Percentiles rank a stretch among this genome's conserved stretches.
Conservation (phyloP, 495 filamentous ascomycete species). For the Lichina pygmaea region DNA sequence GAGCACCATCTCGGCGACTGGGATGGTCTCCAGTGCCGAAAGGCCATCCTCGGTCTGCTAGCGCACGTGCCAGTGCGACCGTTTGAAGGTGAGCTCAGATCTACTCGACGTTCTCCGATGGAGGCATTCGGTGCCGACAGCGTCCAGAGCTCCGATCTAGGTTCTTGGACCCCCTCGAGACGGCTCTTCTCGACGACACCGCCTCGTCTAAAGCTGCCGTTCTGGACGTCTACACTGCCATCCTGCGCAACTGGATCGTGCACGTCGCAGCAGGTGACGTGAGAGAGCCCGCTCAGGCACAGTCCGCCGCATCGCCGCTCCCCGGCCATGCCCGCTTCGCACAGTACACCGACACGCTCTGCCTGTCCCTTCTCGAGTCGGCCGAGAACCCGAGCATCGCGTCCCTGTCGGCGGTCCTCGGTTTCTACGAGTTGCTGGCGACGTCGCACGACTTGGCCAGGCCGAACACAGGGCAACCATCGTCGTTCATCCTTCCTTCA, state of each 20-base stretch:
- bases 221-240: conserved; percentile 39
- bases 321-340: conserved; percentile 1
- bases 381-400: conserved; percentile 6
- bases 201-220: conserved; percentile 23
- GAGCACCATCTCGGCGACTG: conserved; percentile 31
- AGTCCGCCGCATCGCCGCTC: not conserved
- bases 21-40: conserved; percentile 33
- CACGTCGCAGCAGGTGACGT: conserved; percentile 7
- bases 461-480: no score
- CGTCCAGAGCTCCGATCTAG: conserved; percentile 20
- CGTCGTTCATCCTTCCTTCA: conserved; percentile 6
- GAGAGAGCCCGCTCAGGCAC: conserved; percentile 5
- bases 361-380: conserved; percentile 31
- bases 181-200: conserved; percentile 22
- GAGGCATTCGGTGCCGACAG: not conserved
- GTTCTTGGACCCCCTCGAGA: conserved; percentile 31
- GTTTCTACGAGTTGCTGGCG: conserved; percentile 37
- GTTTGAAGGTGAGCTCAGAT: conserved; percentile 22
- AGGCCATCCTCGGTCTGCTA: conserved; percentile 37
- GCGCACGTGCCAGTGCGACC: conserved; percentile 30
- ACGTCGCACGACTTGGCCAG: conserved; percentile 9
- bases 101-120: not conserved
- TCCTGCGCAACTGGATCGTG: conserved; percentile 43
- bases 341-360: conserved; percentile 24
- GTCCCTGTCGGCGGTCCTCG: conserved; percentile 23